Percentiles rank a stretch among this genome's conserved stretches.
Conservation (phyloP, 768 basidiomycete genomes). For the Lactarius hengduanensis region DNA sequence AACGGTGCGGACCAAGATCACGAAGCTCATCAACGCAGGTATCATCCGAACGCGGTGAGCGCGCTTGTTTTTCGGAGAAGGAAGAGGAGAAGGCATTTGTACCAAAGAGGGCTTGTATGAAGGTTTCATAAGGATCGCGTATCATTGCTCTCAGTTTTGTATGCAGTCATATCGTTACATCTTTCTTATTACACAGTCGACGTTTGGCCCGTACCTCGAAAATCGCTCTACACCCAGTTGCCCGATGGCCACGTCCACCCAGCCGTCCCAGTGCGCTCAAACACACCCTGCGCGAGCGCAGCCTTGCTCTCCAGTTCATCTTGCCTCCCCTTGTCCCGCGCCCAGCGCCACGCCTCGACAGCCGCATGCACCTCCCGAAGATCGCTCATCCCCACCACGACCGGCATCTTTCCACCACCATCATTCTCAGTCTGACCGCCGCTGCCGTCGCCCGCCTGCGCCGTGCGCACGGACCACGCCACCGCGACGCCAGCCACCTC, state of each 20-base stretch:
- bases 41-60: constrained; percentile 83
- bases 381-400: constrained; percentile 72
- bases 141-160: background rate
- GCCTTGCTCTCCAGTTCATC: constrained; percentile 46
- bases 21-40: constrained; percentile 88
- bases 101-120: background rate
- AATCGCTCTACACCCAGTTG: constrained; percentile 14
- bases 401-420: constrained; percentile 45
- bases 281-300: constrained; percentile 42
- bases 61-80: background rate
- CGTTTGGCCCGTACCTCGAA: background rate
- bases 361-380: constrained; percentile 73
- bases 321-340: constrained; percentile 42
- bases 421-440: constrained; percentile 28
- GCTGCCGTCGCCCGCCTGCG: constrained; percentile 35
- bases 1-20: constrained; percentile 72
- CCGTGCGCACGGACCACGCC: constrained; percentile 60
- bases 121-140: background rate
- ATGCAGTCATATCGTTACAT: background rate
- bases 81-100: background rate
- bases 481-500: constrained; percentile 67
- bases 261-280: constrained; percentile 50
- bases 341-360: constrained; percentile 63
- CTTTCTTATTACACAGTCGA: background rate
- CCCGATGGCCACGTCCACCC: constrained; percentile 43